Base-by-base conservation (phyloP, 306 rosid species). In the Delonix regia region DNA sequence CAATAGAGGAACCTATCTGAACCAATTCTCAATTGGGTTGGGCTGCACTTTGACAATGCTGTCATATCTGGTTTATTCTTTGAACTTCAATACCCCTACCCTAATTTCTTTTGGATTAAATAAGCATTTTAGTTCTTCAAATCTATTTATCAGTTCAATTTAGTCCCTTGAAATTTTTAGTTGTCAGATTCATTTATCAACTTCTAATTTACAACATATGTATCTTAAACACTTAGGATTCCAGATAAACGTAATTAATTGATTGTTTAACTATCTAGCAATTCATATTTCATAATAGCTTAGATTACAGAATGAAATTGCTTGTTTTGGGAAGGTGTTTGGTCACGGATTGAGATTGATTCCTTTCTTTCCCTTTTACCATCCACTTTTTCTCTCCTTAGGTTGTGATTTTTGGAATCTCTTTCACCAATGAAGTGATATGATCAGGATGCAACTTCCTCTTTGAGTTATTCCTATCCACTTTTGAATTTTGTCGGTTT, bases 401-500 rank as follows among this genome's bases (percentile, higher is more conserved):
- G 19, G 16, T 71, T 38, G 22, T 25, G 9, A 16, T 61, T 21
- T 53, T 47, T 71, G 65, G 82, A 78, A 82, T 72, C 76, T 47
- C 60, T 64, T 61, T 47, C 53, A 38, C 44, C 38, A 33, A 8
- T 74, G 68, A 34, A 3, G 59, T 16, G 64, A 71, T 65, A 47
- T 74, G 73, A 61, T 62, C 69, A 65, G 62, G 79, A 52, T 70
- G 78, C 56, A 64, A 39, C 28, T 78, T 70, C 24, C 22, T 39
- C 42, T 9, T 78, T 59, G 77, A 83, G 74, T 78, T 71, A 81
- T 82, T 82, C 79, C 68, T 47, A 21, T 61, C 19, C 38, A n/a
- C 80, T 78, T 78, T 78, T 62, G 30, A 28, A 69, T 38, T 74
- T 78, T 79, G 80, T 78, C 83, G 33, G 5, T 59, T 74, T 38